These are phyloP conservation scores for Colletotrichum phormii DNA, from an alignment of 2,329 filamentous ascomycete genomes.

Conservation along the genomic window DNA sequence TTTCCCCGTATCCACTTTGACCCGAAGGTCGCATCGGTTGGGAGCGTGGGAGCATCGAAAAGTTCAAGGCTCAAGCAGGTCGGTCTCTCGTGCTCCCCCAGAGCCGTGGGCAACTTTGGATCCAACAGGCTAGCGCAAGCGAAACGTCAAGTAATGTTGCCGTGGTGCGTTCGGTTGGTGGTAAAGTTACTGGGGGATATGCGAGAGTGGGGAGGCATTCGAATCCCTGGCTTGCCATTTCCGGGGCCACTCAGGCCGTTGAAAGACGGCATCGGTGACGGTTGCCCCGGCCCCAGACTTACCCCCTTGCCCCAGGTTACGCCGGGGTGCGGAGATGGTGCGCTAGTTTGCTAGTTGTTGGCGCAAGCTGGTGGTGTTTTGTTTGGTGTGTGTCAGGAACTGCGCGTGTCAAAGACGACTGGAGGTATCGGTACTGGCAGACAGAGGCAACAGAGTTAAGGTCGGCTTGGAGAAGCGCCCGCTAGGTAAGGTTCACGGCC, in stretches of 20 bases:
- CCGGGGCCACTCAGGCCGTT: neutral
- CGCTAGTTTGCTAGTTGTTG: constrained; percentile 9
- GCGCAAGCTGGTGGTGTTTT: neutral
- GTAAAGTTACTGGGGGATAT: constrained; percentile 9
- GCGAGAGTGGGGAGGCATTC: constrained; percentile 3
- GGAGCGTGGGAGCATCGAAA: constrained; percentile 13
- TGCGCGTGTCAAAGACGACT: neutral
- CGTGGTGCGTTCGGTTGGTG: constrained; percentile 17
- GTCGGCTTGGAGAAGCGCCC: neutral
- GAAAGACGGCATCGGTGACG: constrained; percentile 29
- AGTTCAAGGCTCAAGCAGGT: neutral
- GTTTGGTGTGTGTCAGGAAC: constrained; percentile 5
- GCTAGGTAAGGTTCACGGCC: neutral
- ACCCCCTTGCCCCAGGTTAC: constrained; percentile 26
- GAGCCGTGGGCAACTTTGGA: constrained; percentile 10
- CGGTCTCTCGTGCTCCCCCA: neutral
- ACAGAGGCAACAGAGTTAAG: neutral
- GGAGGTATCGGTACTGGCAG: neutral
- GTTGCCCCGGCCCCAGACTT: constrained; percentile 27
- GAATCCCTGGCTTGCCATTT: constrained; percentile 18
- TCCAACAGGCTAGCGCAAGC: constrained; percentile 6
- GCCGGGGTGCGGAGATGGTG: constrained; percentile 17
- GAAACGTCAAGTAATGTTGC: neutral
- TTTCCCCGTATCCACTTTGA: constrained; percentile 25
- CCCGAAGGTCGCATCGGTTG: constrained; percentile 14